Evolutionary conservation across 192 early-diverging fungal genomes (phyloP).

Genomic region (Funneliformis mosseae): DNA sequence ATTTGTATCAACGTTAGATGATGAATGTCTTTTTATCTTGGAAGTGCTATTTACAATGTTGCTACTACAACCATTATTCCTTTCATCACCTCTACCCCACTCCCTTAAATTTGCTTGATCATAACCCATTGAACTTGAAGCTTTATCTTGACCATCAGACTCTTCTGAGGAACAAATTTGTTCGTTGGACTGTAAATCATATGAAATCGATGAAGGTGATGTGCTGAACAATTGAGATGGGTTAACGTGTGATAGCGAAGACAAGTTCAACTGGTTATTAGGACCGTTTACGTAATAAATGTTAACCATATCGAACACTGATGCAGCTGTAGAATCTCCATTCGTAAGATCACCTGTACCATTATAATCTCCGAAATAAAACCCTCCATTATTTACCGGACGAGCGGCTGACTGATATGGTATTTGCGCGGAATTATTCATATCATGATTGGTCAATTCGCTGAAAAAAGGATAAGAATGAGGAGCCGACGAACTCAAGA

Average conservation of each 20-base stretch:
- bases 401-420: conserved; percentile 3
- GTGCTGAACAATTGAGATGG: background rate
- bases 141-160: background rate
- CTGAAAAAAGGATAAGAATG: background rate
- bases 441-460: background rate
- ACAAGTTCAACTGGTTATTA: background rate
- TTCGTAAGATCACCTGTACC: background rate
- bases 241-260: conserved; percentile 9
- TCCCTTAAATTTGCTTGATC: background rate
- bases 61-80: background rate
- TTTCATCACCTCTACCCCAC: background rate
- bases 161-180: background rate
- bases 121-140: background rate
- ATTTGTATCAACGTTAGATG: background rate
- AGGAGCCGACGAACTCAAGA: background rate
- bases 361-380: background rate
- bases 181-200: background rate
- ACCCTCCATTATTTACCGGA: background rate
- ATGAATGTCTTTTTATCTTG: conserved; percentile 19
- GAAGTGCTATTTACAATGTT: background rate
- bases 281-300: background rate
- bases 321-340: background rate
- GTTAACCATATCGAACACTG: background rate
- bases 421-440: background rate
- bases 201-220: background rate